phyloP scores from a whole-genome alignment of 148 eudicot species.

The Fagopyrum tataricum region DNA sequence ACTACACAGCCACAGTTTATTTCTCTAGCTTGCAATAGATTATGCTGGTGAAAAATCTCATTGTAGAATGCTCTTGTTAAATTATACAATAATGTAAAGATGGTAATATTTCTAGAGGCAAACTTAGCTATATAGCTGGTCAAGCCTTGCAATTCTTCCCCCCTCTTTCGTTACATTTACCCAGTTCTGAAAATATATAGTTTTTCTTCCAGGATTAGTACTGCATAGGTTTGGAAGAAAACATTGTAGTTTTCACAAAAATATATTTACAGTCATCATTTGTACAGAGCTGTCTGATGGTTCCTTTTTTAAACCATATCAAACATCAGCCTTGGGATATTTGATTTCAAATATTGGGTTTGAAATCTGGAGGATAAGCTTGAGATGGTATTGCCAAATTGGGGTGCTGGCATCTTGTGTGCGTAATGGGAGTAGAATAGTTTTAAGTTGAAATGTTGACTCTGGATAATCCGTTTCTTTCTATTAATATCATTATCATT shows the following conservation, averaged over 20 bases:
- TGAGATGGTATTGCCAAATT: neutral
- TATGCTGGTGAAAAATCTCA: no score
- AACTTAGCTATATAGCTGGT: no score
- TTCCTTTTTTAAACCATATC: neutral
- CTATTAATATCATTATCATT: neutral
- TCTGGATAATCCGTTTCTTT: neutral
- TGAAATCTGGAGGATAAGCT: neutral
- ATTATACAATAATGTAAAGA: no score
- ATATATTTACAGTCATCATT: neutral
- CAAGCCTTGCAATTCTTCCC: no score
- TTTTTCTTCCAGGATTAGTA: neutral
- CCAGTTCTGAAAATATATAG: neutral
- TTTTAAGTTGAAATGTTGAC: neutral
- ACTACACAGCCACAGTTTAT: no score
- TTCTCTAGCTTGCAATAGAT: no score
- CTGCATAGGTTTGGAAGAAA: neutral
- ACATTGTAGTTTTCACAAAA: neutral
- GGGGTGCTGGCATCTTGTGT: neutral
- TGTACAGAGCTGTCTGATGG: neutral
- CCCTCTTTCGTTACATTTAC: no score
- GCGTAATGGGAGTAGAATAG: neutral
- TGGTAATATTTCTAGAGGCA: no score
- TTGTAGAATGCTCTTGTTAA: no score
- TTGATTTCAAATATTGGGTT: neutral
- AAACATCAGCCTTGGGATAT: slow-evolving; percentile 3